Base-by-base conservation (phyloP, 768 basidiomycete species). In the Saitozyma sp. region DNA sequence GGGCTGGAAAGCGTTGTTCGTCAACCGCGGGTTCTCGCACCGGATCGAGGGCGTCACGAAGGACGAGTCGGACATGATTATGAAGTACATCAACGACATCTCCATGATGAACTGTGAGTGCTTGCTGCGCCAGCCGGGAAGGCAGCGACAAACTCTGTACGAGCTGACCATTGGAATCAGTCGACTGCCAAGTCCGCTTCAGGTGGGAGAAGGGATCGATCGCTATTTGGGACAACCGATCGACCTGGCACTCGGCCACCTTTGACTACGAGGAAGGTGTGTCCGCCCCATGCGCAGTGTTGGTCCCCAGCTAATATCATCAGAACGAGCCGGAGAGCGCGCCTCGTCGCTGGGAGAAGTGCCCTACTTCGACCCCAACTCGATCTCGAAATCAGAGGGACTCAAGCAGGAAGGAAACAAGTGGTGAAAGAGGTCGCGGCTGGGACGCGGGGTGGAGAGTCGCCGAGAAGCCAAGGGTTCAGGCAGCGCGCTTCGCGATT, bases 151-250 rank as follows among this genome's bases (percentile, higher is more conserved):
- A 5, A 2, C 5, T 29, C 5, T 29, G 29, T 2, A 29, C 29
- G 29, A 29, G 29, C 29, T 29, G 29, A 29, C 29, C 29, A n/a
- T n/a, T 29, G 29, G 29, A 29, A 29, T 5, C 29, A 29, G 84
- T 86, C 64, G 85, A 86, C 70, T 75, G 85, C 45, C 84, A 84
- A 62, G 64, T 69, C 45, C 62, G 75, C 78, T 79, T 79, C 79
- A 80, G 82, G 16, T 87, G 86, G 85, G 73, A 77, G 41, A 68
- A 71, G 54, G 82, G 85, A 63, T 84, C 85, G 54, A 72, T 86
- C 29, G 85, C 85, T 0, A 84, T 87, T 62, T 86, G 85, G 86
- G 85, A 86, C 59, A 87, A 86, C 67, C 16, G 63, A 38, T 58
- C 57, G 43, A 63, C 59, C 45, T 37, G 49, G 46, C 38, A 52